Percentiles rank a stretch among this genome's conserved stretches.
phyloP scores from a whole-genome alignment of 2,329 filamentous ascomycete species.

The Microdochium trichocladiopsis region DNA sequence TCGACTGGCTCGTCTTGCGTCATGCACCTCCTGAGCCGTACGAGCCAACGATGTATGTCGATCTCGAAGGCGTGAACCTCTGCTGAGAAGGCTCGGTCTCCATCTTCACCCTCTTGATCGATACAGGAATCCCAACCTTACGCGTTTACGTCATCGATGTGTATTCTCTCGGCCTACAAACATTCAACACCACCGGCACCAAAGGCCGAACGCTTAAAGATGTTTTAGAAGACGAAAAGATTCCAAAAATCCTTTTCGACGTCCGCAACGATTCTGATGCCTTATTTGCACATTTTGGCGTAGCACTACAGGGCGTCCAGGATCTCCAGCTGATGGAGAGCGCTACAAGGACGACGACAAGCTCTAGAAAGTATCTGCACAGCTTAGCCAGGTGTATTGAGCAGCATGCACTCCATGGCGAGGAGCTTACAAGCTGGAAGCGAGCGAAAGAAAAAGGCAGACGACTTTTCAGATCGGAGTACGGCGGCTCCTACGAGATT shows the following conservation, averaged over 20 bases:
- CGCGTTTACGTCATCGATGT: neutral
- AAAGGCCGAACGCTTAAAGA: constrained; percentile 18
- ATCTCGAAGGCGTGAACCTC: neutral
- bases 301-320: constrained; percentile 34
- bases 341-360: too few relatives aligned
- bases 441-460: too few relatives aligned
- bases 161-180: neutral
- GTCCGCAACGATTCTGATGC: constrained; percentile 52
- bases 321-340: constrained; percentile 49
- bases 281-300: constrained; percentile 34
- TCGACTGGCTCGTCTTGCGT: too few relatives aligned
- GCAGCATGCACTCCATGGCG: too few relatives aligned
- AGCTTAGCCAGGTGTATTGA: too few relatives aligned
- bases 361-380: too few relatives aligned
- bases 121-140: neutral
- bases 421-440: too few relatives aligned
- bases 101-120: neutral
- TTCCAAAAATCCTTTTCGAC: constrained; percentile 50
- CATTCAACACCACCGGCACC: neutral
- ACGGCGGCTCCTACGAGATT: too few relatives aligned
- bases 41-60: neutral
- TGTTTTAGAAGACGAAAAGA: constrained; percentile 34
- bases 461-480: too few relatives aligned
- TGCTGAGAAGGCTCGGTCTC: neutral
- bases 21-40: too few relatives aligned